A percentile compares a stretch with the other conserved stretches of the same genome.
Conservation (phyloP, 768 basidiomycete genomes). For the Tulasnella sp. region DNA sequence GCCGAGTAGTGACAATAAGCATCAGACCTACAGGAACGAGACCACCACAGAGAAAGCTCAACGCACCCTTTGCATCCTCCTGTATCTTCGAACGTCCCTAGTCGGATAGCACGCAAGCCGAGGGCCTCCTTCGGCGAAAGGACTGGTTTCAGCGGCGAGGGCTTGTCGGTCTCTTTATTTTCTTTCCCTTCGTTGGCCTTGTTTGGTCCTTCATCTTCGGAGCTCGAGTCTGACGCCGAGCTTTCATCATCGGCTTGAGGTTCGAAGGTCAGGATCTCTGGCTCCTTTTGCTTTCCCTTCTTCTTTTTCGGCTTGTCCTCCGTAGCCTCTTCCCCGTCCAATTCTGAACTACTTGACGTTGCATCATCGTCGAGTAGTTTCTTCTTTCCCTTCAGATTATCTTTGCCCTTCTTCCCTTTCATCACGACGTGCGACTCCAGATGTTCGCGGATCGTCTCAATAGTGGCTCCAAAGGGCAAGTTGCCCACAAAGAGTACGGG, state of each 20-base stretch:
- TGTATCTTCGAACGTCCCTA: constrained; percentile 96
- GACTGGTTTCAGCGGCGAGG: constrained; percentile 32
- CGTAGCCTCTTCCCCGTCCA: background rate
- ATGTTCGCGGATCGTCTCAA: constrained; percentile 64
- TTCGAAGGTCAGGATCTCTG: constrained; percentile 25
- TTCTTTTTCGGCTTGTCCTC: constrained; percentile 52
- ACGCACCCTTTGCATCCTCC: constrained; percentile 92
- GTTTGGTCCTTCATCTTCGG: background rate
- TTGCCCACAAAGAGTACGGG: constrained; percentile 92
- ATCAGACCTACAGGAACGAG: constrained; percentile 35
- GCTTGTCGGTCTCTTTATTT: constrained; percentile 19
- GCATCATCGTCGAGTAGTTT: constrained; percentile 34
- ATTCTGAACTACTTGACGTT: constrained; percentile 38
- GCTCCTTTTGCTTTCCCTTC: constrained; percentile 26
- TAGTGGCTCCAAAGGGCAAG: constrained; percentile 85
- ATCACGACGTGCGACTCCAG: constrained; percentile 59
- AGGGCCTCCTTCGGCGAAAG: constrained; percentile 31
- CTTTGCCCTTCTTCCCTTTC: constrained; percentile 38
- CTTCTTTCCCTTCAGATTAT: constrained; percentile 36
- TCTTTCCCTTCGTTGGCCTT: background rate
- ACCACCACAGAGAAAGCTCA: background rate
- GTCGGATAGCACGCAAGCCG: constrained; percentile 63
- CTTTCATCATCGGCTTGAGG: background rate
- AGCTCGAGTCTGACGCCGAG: background rate
- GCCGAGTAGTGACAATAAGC: constrained; percentile 60